Conservation (phyloP, 176 grass and related monocot species). For the Oryza rufipogon region DNA sequence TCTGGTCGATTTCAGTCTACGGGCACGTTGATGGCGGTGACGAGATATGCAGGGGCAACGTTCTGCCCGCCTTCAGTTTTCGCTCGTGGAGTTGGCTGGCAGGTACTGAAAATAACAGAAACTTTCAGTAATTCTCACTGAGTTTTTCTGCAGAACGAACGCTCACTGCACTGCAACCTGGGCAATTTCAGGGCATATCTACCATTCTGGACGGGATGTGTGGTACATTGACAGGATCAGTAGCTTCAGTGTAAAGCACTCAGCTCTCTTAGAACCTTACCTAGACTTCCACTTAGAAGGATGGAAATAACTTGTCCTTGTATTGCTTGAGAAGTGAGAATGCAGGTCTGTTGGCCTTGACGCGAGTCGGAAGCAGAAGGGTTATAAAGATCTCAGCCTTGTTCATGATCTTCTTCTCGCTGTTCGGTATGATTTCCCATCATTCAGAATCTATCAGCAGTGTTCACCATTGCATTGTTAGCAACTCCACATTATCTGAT, state of each 20-base stretch:
- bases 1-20: slow-evolving; percentile 71
- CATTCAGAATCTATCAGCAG: slow-evolving; percentile 23
- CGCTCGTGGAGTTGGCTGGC: slow-evolving; percentile 89
- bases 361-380: slow-evolving; percentile 81
- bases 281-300: not conserved
- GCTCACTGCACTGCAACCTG: slow-evolving; percentile 26
- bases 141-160: slow-evolving; percentile 8
- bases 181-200: slow-evolving; percentile 73
- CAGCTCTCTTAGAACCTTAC: slow-evolving; percentile 5
- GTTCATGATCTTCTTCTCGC: slow-evolving; percentile 97
- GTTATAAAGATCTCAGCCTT: slow-evolving; percentile 81
- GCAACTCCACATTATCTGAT: slow-evolving; percentile 1
- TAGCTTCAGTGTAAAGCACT: slow-evolving; percentile 83
- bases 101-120: slow-evolving; percentile 35
- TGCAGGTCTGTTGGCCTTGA: slow-evolving; percentile 76
- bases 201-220: slow-evolving; percentile 85
- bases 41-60: slow-evolving; percentile 79
- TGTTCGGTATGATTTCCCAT: slow-evolving; percentile 62
- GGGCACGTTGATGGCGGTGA: slow-evolving; percentile 67
- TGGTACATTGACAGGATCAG: slow-evolving; percentile 79
- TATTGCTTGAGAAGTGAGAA: slow-evolving; percentile 71
- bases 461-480: slow-evolving; percentile 1
- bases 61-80: slow-evolving; percentile 77
- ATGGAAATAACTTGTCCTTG: slow-evolving; percentile 4
- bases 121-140: not conserved